Conservation (phyloP, 2,329 filamentous ascomycete genomes). For the Pseudocercospora eumusae region DNA sequence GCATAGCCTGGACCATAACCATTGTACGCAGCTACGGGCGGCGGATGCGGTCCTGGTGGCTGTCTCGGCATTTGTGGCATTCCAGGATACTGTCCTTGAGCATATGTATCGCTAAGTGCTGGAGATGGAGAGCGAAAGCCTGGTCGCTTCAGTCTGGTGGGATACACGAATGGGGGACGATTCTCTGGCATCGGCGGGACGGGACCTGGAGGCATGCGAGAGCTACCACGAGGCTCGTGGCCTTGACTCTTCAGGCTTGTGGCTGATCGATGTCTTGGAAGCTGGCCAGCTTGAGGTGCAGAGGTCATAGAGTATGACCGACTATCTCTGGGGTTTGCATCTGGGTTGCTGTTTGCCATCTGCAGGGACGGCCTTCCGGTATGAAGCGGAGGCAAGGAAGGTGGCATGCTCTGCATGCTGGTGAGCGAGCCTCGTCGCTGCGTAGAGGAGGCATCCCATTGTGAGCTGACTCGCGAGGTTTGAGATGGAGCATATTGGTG, state of each 20-base stretch:
- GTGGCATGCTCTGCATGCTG: constrained; percentile 47
- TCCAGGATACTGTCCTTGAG: constrained; percentile 35
- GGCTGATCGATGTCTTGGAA: constrained; percentile 49
- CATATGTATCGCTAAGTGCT: constrained; percentile 46
- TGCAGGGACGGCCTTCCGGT: constrained; percentile 28
- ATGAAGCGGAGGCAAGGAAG: constrained; percentile 40
- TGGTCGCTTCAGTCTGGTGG: constrained; percentile 45
- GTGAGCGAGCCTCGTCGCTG: constrained; percentile 45
- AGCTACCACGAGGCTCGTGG: constrained; percentile 34
- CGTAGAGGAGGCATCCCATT: constrained; percentile 43
- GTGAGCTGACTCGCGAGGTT: constrained; percentile 44
- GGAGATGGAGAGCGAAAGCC: constrained; percentile 48
- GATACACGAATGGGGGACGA: constrained; percentile 47
- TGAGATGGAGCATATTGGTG: constrained; percentile 44
- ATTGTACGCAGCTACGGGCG: constrained; percentile 35
- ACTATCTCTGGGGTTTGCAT: constrained; percentile 39
- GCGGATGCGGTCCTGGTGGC: constrained; percentile 31
- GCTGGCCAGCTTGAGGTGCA: constrained; percentile 39
- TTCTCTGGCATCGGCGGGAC: constrained; percentile 39
- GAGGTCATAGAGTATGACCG: constrained; percentile 49
- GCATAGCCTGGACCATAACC: constrained; percentile 35
- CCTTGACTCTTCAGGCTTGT: constrained; percentile 49
- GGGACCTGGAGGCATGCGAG: constrained; percentile 37
- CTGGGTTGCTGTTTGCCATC: constrained; percentile 27
- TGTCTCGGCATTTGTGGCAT: constrained; percentile 27